Conservation (phyloP, 169 alveolate species). For the Eimeria brunetti region DNA sequence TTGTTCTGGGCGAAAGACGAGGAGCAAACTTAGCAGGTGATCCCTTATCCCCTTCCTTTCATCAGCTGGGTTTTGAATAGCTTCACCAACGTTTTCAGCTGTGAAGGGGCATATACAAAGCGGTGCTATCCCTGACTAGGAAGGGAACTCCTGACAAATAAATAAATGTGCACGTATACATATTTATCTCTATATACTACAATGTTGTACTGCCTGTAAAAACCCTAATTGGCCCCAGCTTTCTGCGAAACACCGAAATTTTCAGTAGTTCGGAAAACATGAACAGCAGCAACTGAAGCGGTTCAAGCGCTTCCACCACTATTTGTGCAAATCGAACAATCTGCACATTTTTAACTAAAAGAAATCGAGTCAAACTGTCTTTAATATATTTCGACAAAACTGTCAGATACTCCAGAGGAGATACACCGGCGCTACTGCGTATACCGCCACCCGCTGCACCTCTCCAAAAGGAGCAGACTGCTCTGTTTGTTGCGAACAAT, state of each 20-base stretch:
- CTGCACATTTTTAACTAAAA: neutral
- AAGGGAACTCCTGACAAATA: neutral
- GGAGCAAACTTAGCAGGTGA: constrained; percentile 50
- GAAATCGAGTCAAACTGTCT: neutral
- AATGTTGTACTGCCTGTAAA: too few relatives aligned
- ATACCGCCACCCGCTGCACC: neutral
- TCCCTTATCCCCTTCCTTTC: neutral
- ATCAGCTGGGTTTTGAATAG: too few relatives aligned
- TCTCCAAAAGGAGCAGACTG: neutral
- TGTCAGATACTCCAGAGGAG: neutral
- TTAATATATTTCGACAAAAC: neutral
- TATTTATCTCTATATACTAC: too few relatives aligned
- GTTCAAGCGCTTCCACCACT: neutral
- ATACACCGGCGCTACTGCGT: neutral
- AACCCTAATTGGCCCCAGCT: too few relatives aligned
- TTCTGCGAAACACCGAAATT: neutral
- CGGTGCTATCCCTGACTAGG: constrained; percentile 6
- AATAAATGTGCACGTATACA: too few relatives aligned
- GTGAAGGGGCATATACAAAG: constrained; percentile 22
- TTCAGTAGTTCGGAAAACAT: neutral
- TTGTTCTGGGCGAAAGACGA: constrained; percentile 46
- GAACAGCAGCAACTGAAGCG: neutral
- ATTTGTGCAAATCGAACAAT: neutral
- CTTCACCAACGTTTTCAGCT: neutral
- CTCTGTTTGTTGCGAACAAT: neutral